A percentile compares a stretch with the other conserved stretches of the same genome.
phyloP scores from a whole-genome alignment of 2,329 filamentous ascomycete species.

The Sporothrix pallida region DNA sequence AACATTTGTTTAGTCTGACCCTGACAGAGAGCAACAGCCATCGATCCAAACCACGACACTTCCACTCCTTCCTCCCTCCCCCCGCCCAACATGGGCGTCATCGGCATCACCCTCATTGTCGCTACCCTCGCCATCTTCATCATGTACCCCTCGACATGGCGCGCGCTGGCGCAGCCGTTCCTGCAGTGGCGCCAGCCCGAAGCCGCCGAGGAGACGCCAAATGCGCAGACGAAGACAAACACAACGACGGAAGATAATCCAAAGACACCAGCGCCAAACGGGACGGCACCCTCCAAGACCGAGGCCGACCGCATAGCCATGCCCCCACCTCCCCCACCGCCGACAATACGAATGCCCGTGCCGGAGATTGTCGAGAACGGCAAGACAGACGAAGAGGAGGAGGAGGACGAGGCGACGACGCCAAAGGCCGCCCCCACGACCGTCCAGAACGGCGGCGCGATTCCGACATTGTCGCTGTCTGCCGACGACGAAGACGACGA shows the following conservation, averaged over 20 bases:
- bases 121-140: constrained; percentile 64
- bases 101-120: constrained; percentile 67
- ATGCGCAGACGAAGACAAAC: neutral
- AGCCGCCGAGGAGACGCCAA: neutral
- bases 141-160: constrained; percentile 59
- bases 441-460: constrained; percentile 36
- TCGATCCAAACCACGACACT: neutral
- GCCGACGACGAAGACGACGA: constrained; percentile 22
- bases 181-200: constrained; percentile 26
- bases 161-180: constrained; percentile 42
- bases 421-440: constrained; percentile 53
- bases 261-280: neutral
- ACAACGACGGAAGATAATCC: neutral
- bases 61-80: neutral
- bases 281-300: neutral
- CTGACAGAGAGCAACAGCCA: neutral
- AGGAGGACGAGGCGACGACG: constrained; percentile 54
- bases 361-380: neutral
- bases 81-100: constrained; percentile 55
- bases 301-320: constrained; percentile 28
- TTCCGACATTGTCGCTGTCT: constrained; percentile 57
- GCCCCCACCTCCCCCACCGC: constrained; percentile 35
- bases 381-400: constrained; percentile 36
- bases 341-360: constrained; percentile 24
- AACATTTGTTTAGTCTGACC: too few species aligned